Conservation (phyloP, 2,329 filamentous ascomycete genomes). For the Aureobasidium uvarum region DNA sequence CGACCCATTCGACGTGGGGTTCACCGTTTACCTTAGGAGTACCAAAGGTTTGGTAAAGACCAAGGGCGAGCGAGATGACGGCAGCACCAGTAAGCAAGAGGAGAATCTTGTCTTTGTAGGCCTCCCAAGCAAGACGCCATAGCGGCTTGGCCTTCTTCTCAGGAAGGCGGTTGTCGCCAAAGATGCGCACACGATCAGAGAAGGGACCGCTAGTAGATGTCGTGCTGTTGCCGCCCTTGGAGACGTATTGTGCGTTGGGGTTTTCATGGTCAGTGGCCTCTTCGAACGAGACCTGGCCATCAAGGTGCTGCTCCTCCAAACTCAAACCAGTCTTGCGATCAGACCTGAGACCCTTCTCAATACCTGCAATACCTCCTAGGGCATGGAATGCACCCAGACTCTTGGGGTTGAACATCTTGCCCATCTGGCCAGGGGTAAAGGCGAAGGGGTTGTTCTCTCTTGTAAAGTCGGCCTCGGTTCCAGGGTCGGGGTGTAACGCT, state of each 20-base stretch:
- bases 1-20: constrained; percentile 72
- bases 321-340: constrained; percentile 65
- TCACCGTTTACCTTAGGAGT: constrained; percentile 54
- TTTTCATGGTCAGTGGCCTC: constrained; percentile 49
- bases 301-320: constrained; percentile 63
- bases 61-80: constrained; percentile 69
- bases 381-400: constrained; percentile 71
- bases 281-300: constrained; percentile 67
- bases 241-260: constrained; percentile 28
- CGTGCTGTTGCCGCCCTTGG: not conserved
- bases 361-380: constrained; percentile 67
- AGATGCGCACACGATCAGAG: constrained; percentile 66
- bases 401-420: constrained; percentile 78
- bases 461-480: constrained; percentile 71
- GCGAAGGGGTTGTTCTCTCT: constrained; percentile 80
- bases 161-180: constrained; percentile 67
- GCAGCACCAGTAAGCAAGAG: constrained; percentile 70
- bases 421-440: constrained; percentile 76
- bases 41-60: constrained; percentile 69
- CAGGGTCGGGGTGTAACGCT: constrained; percentile 72
- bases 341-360: constrained; percentile 71
- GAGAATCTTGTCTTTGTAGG: constrained; percentile 78
- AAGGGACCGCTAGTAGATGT: constrained; percentile 42
- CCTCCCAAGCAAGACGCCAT: constrained; percentile 72
- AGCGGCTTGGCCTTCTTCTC: constrained; percentile 68